phyloP scores from a whole-genome alignment of 139 green algal species.

The Micromonas commoda region DNA sequence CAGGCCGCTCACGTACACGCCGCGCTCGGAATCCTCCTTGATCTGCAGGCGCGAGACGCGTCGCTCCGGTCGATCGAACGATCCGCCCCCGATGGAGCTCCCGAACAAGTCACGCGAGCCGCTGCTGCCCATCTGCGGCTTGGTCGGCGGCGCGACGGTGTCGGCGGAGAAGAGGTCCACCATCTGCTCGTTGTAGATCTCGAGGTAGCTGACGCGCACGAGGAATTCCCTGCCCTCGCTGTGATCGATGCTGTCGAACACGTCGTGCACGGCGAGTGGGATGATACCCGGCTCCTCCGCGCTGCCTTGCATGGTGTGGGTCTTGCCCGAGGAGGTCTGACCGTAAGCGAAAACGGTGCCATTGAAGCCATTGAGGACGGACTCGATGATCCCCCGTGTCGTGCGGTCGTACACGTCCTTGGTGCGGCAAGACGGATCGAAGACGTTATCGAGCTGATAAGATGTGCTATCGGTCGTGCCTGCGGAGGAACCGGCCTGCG shows the following conservation, averaged over 20 bases:
- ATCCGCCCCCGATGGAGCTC: too few relatives aligned
- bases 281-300: slow-evolving; percentile 62
- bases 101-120: too few relatives aligned
- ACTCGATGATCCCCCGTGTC: slow-evolving; percentile 63
- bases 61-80: too few relatives aligned
- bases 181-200: slow-evolving; percentile 86
- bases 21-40: slow-evolving; percentile 64
- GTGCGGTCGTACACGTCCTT: slow-evolving; percentile 60
- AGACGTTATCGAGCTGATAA: slow-evolving; percentile 57
- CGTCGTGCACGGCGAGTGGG: slow-evolving; percentile 63
- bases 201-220: slow-evolving; percentile 69
- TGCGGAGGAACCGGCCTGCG: too few relatives aligned
- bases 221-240: slow-evolving; percentile 54
- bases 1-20: slow-evolving; percentile 75
- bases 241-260: slow-evolving; percentile 71
- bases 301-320: slow-evolving; percentile 53
- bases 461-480: too few relatives aligned
- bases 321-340: slow-evolving; percentile 54
- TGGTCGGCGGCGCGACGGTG: slow-evolving; percentile 25
- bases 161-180: slow-evolving; percentile 53
- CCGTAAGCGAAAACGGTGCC: slow-evolving; percentile 74
- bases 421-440: slow-evolving; percentile 56
- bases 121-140: too few relatives aligned
- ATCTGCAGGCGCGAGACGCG: slow-evolving; percentile 70
- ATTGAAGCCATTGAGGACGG: slow-evolving; percentile 76